Evolutionary conservation across 768 basidiomycete species (phyloP).

Genomic region (Rhizopogon sp.): DNA sequence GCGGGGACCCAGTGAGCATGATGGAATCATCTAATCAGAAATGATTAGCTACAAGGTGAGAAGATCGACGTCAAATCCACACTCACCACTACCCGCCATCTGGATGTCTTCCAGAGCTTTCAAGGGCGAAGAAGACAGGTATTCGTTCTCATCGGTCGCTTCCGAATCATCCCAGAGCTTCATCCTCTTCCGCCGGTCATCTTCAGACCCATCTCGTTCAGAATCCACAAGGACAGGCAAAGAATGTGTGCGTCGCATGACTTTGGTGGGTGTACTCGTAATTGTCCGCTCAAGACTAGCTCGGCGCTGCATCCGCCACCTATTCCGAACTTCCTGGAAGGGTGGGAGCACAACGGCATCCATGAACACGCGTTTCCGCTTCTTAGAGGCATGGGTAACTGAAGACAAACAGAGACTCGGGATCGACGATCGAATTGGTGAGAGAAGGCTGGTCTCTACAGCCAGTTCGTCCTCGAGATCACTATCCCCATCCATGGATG

Average conservation of each 20-base stretch:
- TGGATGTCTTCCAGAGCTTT: slow-evolving; percentile 21
- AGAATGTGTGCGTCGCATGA: slow-evolving; percentile 23
- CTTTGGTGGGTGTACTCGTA: slow-evolving; percentile 1
- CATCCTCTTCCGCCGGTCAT: slow-evolving; percentile 17
- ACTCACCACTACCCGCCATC: slow-evolving; percentile 30
- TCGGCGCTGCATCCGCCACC: slow-evolving; percentile 14
- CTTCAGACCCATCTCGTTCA: slow-evolving; percentile 9
- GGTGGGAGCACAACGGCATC: slow-evolving; percentile 49
- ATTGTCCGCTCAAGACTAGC: slow-evolving; percentile 13
- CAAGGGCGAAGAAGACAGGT: slow-evolving; percentile 10
- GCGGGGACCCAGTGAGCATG: slow-evolving; percentile 18
- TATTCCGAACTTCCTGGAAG: slow-evolving; percentile 22
- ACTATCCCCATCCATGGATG: slow-evolving; percentile 14
- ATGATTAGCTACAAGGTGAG: background rate
- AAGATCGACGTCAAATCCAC: background rate
- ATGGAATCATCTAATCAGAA: slow-evolving; percentile 43
- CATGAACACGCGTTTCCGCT: slow-evolving; percentile 46
- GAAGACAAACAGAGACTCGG: background rate
- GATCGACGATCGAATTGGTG: slow-evolving; percentile 5
- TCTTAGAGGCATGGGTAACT: slow-evolving; percentile 23
- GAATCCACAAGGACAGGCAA: slow-evolving; percentile 15
- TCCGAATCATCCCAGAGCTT: slow-evolving; percentile 18
- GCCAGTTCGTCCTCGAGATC: slow-evolving; percentile 27
- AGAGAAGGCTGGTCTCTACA: slow-evolving; percentile 18
- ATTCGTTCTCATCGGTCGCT: background rate